These are phyloP conservation scores for Schizophyllum commune DNA, from an alignment of 1,284 basidiomycete species.

Conservation along the genomic window DNA sequence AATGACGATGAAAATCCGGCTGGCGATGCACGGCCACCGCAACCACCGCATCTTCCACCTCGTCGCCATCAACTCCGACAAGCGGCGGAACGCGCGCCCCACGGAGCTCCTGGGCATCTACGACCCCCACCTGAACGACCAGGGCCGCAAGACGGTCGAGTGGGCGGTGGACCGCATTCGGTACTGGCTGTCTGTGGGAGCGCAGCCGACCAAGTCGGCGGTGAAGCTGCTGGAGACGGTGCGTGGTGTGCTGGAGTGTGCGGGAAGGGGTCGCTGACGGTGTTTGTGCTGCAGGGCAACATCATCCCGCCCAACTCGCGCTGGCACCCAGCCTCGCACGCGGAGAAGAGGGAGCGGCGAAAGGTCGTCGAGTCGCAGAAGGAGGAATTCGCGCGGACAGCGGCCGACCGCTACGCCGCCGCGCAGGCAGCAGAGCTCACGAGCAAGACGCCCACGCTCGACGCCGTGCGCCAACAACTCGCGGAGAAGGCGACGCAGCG, in stretches of 20 bases:
- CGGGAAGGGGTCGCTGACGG: not conserved
- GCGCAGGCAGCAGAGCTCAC: not conserved
- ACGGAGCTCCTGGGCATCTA: conserved; percentile 87
- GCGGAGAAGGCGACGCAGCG: not conserved
- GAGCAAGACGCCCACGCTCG: not conserved
- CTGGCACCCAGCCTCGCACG: conserved; percentile 25
- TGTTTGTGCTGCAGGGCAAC: conserved; percentile 22
- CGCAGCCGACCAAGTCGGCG: conserved; percentile 75
- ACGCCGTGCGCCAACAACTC: not conserved
- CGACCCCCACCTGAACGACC: conserved; percentile 46
- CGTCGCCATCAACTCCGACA: conserved; percentile 75
- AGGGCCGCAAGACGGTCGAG: conserved; percentile 58
- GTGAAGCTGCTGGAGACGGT: conserved; percentile 77
- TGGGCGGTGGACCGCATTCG: conserved; percentile 89
- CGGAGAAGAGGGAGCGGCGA: conserved; percentile 17
- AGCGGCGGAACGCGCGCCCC: conserved; percentile 81
- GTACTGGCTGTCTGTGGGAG: conserved; percentile 86
- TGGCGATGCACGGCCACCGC: conserved; percentile 77
- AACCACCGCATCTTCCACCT: conserved; percentile 83
- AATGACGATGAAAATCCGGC: conserved; percentile 83
- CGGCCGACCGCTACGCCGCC: no score
- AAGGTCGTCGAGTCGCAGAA: not conserved
- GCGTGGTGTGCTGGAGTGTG: conserved; percentile 25
- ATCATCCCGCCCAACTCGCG: conserved; percentile 44
- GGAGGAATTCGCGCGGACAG: not conserved